Base-by-base conservation (phyloP, 108 stramenopile genomes). In the Cyclotella sp. region DNA sequence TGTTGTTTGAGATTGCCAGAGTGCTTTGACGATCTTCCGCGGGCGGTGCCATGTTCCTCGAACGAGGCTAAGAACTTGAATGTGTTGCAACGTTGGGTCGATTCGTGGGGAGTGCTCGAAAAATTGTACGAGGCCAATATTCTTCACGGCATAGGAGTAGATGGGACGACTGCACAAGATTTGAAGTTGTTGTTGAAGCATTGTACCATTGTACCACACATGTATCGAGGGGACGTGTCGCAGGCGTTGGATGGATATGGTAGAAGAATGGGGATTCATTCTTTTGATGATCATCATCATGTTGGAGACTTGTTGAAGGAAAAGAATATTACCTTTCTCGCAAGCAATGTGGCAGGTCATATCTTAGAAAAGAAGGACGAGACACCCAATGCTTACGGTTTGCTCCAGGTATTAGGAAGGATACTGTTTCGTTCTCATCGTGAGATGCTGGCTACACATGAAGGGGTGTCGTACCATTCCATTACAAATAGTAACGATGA, bases 231-330 rank as follows among this genome's bases (percentile, higher is more conserved):
- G 51, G 73, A 74, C 52, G 68, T 73, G 8, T 68, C 61, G 9
- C 72, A 80, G 47, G 79, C 79, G 18, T 63, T 80, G 73, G 79
- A 74, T 63, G 60, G 60, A 49, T 80, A 63, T 26, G 68, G 73
- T 29, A 58, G 79, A 54, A 55, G 66, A 24, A 68, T 73, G 52
- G 72, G 68, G 19, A 28, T 40, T 58, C 43, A 14, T 22, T 22
- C 59, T 39, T 21, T 39, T 21, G 47, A 58, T 4, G 59, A 68
- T n/a, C 45, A 80, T 16, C 49, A 72, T 30, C 34, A 40, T 53
- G 59, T 80, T 49, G 68, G 45, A 16, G 12, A 13, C 22, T 60
- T 80, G 5, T 55, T 80, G 54, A 69, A 70, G 63, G 73, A 80
- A 54, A 22, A 74, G 26, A 57, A 53, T 26, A 62, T 80, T 28